A percentile compares a stretch with the other conserved stretches of the same genome.
Evolutionary conservation across 2,329 filamentous ascomycete genomes (phyloP).

Genomic region (Leptographium galeiforme): DNA sequence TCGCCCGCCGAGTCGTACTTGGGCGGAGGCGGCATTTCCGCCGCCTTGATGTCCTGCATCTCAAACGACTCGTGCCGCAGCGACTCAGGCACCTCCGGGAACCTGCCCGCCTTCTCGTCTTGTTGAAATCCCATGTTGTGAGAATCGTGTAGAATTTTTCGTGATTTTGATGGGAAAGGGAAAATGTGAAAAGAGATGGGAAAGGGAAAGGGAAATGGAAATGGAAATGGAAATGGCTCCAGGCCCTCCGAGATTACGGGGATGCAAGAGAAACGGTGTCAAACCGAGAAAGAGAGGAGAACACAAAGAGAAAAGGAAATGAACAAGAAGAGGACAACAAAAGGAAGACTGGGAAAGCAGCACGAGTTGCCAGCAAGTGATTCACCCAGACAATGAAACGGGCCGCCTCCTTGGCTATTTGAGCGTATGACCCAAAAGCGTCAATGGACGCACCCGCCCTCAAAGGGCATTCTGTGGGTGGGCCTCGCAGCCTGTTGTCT

Average conservation of each 20-base stretch:
- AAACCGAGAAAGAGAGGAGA: neutral
- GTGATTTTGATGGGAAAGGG: neutral
- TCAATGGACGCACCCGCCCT: neutral
- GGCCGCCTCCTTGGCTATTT: neutral
- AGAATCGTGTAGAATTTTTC: slow-evolving; percentile 2
- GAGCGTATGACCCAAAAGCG: neutral
- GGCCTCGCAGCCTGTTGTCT: neutral
- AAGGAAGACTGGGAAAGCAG: neutral
- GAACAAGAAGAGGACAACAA: neutral
- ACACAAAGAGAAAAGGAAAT: neutral
- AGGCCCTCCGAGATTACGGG: too few species aligned
- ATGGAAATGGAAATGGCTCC: neutral
- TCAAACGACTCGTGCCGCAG: slow-evolving; percentile 19
- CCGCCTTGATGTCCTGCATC: slow-evolving; percentile 23
- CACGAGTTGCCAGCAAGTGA: neutral
- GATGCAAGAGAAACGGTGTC: slow-evolving; percentile 1
- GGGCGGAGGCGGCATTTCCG: slow-evolving; percentile 16
- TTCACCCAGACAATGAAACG: neutral
- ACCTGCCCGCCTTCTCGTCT: slow-evolving; percentile 13
- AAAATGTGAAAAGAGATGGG: neutral
- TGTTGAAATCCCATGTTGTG: slow-evolving; percentile 15
- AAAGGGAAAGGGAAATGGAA: neutral
- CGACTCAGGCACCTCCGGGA: slow-evolving; percentile 18
- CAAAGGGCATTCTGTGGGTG: neutral
- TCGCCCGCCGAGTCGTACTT: slow-evolving; percentile 45